Evolutionary conservation across 805 yeast species (phyloP).

Genomic region (Komagataella populi): DNA sequence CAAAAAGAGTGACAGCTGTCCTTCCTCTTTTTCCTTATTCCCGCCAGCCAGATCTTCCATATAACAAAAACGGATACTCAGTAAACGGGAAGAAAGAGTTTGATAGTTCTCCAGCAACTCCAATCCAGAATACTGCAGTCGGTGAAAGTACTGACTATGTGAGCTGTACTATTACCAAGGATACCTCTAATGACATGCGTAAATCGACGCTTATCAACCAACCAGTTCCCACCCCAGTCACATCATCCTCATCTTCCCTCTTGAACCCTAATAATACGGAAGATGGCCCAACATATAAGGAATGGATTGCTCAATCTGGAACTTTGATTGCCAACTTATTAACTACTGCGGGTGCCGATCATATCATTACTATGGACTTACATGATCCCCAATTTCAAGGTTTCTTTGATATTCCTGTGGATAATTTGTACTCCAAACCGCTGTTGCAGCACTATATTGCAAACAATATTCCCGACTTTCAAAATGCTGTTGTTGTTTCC

Average conservation of each 20-base stretch:
- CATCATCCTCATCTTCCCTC: background rate
- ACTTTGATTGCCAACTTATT: slow-evolving; percentile 79
- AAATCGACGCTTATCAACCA: background rate
- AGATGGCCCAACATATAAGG: slow-evolving; percentile 58
- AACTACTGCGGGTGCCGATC: slow-evolving; percentile 91
- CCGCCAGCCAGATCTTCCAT: slow-evolving; percentile 90
- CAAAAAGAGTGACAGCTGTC: slow-evolving; percentile 79
- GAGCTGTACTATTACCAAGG: background rate
- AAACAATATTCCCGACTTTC: slow-evolving; percentile 63
- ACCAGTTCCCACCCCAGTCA: background rate
- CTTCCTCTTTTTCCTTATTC: slow-evolving; percentile 91
- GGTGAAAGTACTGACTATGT: background rate
- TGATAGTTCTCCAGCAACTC: slow-evolving; percentile 35
- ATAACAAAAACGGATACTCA: slow-evolving; percentile 50
- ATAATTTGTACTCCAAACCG: slow-evolving; percentile 83
- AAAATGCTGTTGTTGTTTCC: slow-evolving; percentile 81
- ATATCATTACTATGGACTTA: slow-evolving; percentile 92
- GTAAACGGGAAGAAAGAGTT: slow-evolving; percentile 4
- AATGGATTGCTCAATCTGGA: slow-evolving; percentile 95
- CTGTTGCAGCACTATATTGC: slow-evolving; percentile 74
- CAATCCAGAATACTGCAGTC: slow-evolving; percentile 10
- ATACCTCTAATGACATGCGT: background rate
- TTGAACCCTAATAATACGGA: slow-evolving; percentile 4
- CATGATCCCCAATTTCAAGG: slow-evolving; percentile 99
- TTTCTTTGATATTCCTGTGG: slow-evolving; percentile 92